Conservation (phyloP, 768 basidiomycete species). For the Dentipellis sp. region DNA sequence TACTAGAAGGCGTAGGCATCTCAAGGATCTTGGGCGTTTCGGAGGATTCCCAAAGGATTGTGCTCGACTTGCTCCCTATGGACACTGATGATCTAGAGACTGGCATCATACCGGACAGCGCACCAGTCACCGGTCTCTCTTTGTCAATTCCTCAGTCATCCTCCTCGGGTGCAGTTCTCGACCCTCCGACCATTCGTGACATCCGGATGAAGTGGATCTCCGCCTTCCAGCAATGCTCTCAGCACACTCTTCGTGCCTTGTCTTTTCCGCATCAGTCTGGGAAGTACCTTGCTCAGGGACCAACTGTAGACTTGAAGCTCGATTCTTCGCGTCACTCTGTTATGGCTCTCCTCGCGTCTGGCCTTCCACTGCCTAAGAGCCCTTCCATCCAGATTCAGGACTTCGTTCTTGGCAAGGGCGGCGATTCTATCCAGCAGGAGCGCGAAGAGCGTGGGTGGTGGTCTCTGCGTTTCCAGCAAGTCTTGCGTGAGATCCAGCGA, state of each 20-base stretch:
- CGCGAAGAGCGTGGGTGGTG: conserved; percentile 71
- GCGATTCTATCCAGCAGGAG: conserved; percentile 33
- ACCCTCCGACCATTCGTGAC: conserved; percentile 17
- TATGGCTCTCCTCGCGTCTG: conserved; percentile 31
- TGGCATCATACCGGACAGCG: conserved; percentile 25
- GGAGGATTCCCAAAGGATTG: conserved; percentile 27
- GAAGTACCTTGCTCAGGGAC: conserved; percentile 20
- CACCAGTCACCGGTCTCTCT: conserved; percentile 25
- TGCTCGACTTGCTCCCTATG: conserved; percentile 44
- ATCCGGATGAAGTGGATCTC: conserved; percentile 34
- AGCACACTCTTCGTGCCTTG: conserved; percentile 35
- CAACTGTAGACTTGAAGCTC: conserved; percentile 19
- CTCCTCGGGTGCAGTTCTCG: conserved; percentile 25
- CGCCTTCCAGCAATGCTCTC: conserved; percentile 44
- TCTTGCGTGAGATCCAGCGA: conserved; percentile 44
- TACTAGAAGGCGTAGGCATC: conserved; percentile 37
- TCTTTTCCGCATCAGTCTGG: conserved; percentile 28
- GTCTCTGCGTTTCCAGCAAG: conserved; percentile 56
- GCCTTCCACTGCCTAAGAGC: conserved; percentile 59
- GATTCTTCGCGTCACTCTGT: conserved; percentile 26
- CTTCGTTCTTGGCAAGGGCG: conserved; percentile 19
- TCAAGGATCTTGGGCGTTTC: conserved; percentile 38
- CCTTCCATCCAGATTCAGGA: conserved; percentile 52
- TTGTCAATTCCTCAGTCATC: conserved; percentile 18
- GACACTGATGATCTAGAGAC: conserved; percentile 28